phyloP scores from a whole-genome alignment of 2,329 filamentous ascomycete species.

The Fusarium aywerte region DNA sequence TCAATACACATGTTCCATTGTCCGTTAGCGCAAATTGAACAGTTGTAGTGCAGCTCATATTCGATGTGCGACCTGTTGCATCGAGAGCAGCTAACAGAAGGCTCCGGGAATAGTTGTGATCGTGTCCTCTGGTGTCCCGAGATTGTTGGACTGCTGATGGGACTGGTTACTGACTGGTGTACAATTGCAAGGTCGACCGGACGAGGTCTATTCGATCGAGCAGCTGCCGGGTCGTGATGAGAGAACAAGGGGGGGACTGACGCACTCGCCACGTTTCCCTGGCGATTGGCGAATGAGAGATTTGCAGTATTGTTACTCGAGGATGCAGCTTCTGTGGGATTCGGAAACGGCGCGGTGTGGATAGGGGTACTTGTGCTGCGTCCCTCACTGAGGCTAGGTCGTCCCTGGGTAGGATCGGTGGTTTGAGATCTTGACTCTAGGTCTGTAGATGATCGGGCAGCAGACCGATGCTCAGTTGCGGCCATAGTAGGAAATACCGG shows the following conservation, averaged over 20 bases:
- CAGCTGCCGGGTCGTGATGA: conserved; percentile 38
- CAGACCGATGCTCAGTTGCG: conserved; percentile 59
- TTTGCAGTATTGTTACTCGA: conserved; percentile 34
- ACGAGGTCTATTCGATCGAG: conserved; percentile 45
- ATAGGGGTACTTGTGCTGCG: conserved; percentile 56
- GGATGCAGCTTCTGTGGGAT: conserved; percentile 39
- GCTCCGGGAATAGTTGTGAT: conserved; percentile 71
- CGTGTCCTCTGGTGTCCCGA: conserved; percentile 54
- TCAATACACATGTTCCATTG: conserved; percentile 81
- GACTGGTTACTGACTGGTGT: conserved; percentile 49
- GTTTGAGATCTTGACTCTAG: conserved; percentile 59
- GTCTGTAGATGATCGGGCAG: conserved; percentile 74
- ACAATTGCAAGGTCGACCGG: conserved; percentile 56
- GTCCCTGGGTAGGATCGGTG: conserved; percentile 51
- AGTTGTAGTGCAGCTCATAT: conserved; percentile 88
- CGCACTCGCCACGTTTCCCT: conserved; percentile 37
- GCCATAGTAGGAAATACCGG: conserved; percentile 56
- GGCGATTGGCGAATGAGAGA: conserved; percentile 54
- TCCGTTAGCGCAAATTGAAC: conserved; percentile 74
- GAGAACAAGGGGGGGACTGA: conserved; percentile 15
- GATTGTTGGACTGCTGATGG: conserved; percentile 48
- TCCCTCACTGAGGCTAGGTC: conserved; percentile 56
- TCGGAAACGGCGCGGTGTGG: conserved; percentile 43
- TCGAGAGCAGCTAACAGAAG: conserved; percentile 76
- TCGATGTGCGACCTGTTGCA: conserved; percentile 81